A percentile compares a stretch with the other conserved stretches of the same genome.
Conservation (phyloP, 1,284 basidiomycete species). For the Paramarasmius palmivorus region DNA sequence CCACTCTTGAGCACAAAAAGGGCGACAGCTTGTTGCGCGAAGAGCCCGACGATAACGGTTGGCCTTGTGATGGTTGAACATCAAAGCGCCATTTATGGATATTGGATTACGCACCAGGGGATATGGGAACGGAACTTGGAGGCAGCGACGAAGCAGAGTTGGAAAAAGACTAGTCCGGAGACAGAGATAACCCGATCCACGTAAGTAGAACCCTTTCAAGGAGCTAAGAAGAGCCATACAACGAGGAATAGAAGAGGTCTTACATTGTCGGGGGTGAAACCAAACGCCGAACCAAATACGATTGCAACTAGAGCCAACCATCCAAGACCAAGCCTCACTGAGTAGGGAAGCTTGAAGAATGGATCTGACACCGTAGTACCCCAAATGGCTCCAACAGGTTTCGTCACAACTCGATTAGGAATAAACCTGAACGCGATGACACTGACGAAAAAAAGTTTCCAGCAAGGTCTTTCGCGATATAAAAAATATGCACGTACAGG, state of each 20-base stretch:
- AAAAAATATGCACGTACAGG: constrained; percentile 38
- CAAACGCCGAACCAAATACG: constrained; percentile 82
- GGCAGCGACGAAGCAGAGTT: constrained; percentile 65
- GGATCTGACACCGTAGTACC: constrained; percentile 61
- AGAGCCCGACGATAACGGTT: constrained; percentile 83
- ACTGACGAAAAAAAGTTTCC: constrained; percentile 34
- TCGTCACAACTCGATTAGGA: constrained; percentile 64
- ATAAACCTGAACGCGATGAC: constrained; percentile 81
- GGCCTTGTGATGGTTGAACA: constrained; percentile 46
- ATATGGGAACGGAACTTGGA: constrained; percentile 63
- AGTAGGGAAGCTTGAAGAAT: constrained; percentile 66
- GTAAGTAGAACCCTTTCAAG: constrained; percentile 58
- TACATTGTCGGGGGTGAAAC: constrained; percentile 64
- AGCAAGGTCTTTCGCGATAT: neutral
- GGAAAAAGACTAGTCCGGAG: constrained; percentile 76
- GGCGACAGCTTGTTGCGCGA: constrained; percentile 81
- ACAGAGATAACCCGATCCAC: constrained; percentile 83
- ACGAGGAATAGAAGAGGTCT: constrained; percentile 20
- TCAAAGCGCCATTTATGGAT: neutral
- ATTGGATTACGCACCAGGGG: constrained; percentile 54
- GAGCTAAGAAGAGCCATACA: constrained; percentile 4
- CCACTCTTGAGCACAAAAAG: constrained; percentile 83
- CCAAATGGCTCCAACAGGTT: constrained; percentile 70
- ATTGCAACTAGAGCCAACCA: constrained; percentile 75
- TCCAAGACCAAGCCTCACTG: constrained; percentile 59